Percentiles rank a stretch among this genome's conserved stretches.
These are phyloP conservation scores for Fusarium verticillioides DNA, from an alignment of 2,329 filamentous ascomycete genomes.

Conservation along the genomic window DNA sequence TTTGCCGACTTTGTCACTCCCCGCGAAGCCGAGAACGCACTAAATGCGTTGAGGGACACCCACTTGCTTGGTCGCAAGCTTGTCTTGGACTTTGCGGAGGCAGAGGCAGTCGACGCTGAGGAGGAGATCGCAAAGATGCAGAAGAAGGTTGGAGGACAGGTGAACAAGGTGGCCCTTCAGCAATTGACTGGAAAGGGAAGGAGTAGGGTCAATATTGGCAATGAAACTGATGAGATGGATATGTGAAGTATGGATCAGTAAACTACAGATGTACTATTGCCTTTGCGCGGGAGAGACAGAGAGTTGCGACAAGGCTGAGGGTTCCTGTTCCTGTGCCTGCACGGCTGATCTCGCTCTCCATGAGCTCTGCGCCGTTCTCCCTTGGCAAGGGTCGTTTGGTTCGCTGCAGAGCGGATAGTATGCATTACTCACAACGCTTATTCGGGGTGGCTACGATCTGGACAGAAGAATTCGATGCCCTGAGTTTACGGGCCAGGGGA, in stretches of 20 bases:
- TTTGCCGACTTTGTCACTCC: conserved; percentile 96
- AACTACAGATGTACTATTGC: conserved; percentile 36
- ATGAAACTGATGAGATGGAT: conserved; percentile 70
- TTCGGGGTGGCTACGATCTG: conserved; percentile 32
- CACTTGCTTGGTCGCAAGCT: conserved; percentile 91
- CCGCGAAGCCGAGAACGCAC: conserved; percentile 88
- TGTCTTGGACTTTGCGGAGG: conserved; percentile 90
- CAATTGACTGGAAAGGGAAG: conserved; percentile 85
- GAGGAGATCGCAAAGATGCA: conserved; percentile 98
- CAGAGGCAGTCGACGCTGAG: conserved; percentile 90
- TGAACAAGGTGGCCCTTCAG: conserved; percentile 90
- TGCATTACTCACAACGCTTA: conserved; percentile 31
- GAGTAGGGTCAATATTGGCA: conserved; percentile 88
- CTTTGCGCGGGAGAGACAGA: conserved; percentile 18
- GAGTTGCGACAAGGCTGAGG: conserved; percentile 41
- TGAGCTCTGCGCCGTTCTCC: conserved; percentile 35
- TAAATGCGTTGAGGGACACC: conserved; percentile 90
- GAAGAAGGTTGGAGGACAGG: conserved; percentile 90
- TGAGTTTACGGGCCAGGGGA: conserved; percentile 33
- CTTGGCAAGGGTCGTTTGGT: conserved; percentile 43
- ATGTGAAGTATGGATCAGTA: conserved; percentile 39
- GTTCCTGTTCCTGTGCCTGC: conserved; percentile 27
- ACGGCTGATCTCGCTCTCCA: conserved; percentile 19
- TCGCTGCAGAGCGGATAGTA: conserved; percentile 30
- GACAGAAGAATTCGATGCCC: conserved; percentile 45